These are phyloP conservation scores for Pichia insulana DNA, from an alignment of 805 yeast species.

Conservation along the genomic window DNA sequence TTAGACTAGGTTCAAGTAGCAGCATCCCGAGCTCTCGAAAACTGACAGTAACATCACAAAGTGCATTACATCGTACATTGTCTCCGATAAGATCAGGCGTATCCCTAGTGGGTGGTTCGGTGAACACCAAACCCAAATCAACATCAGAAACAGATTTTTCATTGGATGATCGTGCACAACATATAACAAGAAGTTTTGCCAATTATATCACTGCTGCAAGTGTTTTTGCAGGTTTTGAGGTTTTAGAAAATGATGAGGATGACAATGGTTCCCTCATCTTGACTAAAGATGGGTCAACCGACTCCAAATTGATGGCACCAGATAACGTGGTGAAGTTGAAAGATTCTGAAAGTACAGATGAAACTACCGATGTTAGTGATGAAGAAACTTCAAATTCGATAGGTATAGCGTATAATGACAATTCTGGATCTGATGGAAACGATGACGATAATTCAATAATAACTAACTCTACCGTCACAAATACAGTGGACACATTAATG, in stretches of 20 bases:
- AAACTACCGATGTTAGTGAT: no score
- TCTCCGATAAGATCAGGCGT: conserved; percentile 1
- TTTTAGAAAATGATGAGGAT: conserved; percentile 26
- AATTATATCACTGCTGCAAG: conserved; percentile 50
- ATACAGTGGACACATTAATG: neutral
- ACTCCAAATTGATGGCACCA: conserved; percentile 5
- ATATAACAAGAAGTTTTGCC: conserved; percentile 44
- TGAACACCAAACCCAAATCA: neutral
- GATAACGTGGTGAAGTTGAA: neutral
- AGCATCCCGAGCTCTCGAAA: neutral
- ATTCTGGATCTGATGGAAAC: neutral
- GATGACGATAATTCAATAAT: conserved; percentile 3
- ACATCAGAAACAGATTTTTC: neutral
- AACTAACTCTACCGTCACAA: neutral
- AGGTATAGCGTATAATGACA: no score
- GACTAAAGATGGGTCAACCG: neutral
- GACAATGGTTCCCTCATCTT: conserved; percentile 8
- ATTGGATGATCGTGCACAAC: conserved; percentile 18
- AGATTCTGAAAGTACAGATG: neutral
- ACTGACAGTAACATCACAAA: conserved; percentile 22
- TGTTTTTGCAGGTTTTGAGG: conserved; percentile 36
- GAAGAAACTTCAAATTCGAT: no score
- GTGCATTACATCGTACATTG: conserved; percentile 16
- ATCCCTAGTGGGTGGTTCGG: neutral
- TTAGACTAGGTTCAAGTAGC: neutral